Evolutionary conservation across 805 yeast species (phyloP).

Genomic region (Lipomyces starkeyi): DNA sequence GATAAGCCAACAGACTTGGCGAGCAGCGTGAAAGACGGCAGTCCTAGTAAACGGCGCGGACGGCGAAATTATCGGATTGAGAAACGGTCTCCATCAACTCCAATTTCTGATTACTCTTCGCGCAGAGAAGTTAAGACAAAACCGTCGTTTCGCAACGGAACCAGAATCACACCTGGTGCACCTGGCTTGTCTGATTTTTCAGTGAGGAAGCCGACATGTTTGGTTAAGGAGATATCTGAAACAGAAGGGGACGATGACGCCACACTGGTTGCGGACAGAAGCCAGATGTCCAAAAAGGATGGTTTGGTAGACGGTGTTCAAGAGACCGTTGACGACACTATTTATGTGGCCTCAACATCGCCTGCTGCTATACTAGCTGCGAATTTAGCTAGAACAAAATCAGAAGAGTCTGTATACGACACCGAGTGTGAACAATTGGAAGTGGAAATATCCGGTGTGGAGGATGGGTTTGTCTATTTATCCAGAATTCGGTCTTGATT

Average conservation of each 20-base stretch:
- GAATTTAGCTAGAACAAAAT: background rate
- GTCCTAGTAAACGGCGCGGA: background rate
- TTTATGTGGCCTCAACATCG: background rate
- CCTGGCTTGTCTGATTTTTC: background rate
- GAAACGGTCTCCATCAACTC: background rate
- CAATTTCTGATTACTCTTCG: background rate
- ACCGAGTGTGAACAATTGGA: background rate
- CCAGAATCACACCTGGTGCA: background rate
- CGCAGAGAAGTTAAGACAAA: background rate
- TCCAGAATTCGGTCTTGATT: background rate
- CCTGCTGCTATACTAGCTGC: background rate
- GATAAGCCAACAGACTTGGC: background rate
- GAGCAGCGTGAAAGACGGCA: background rate
- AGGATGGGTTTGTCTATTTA: background rate
- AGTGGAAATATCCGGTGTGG: background rate
- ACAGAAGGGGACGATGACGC: background rate
- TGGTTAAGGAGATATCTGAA: background rate
- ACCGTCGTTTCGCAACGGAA: background rate
- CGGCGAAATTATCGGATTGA: background rate
- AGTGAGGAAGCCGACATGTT: background rate
- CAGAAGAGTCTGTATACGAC: background rate
- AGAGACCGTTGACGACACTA: background rate
- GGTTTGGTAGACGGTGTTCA: background rate
- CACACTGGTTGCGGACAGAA: background rate
- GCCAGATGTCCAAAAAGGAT: background rate